phyloP scores from a whole-genome alignment of 257 asterid species.

The Capsicum pubescens region DNA sequence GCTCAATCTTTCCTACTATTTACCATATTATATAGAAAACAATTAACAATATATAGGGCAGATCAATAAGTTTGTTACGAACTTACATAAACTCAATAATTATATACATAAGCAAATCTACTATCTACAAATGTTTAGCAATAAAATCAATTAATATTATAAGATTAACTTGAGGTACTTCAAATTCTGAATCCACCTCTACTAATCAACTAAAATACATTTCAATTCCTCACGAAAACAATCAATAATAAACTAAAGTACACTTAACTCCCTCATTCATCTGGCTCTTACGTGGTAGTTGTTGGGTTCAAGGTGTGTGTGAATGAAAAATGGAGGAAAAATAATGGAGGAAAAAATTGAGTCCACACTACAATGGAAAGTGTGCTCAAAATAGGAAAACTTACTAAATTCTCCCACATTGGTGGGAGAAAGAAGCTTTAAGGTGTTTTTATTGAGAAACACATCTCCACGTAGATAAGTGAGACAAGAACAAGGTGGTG shows the following conservation, averaged over 20 bases:
- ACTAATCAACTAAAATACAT: not conserved
- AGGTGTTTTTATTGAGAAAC: too few relatives aligned
- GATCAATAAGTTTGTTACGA: not conserved
- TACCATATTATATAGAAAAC: not conserved
- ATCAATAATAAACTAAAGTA: not conserved
- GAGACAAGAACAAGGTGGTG: too few relatives aligned
- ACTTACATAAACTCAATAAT: not conserved
- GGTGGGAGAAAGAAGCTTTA: too few relatives aligned
- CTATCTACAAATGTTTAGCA: not conserved
- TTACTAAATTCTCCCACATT: too few relatives aligned
- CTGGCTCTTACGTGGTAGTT: not conserved
- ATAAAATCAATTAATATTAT: not conserved
- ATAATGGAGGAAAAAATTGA: too few relatives aligned
- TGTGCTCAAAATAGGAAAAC: too few relatives aligned
- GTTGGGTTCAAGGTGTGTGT: too few relatives aligned
- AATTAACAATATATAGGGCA: rapidly evolving
- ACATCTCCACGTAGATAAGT: too few relatives aligned
- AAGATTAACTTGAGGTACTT: not conserved
- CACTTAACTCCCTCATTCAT: not conserved
- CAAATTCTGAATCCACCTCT: not conserved
- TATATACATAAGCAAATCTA: not conserved
- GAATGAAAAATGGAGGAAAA: too few relatives aligned
- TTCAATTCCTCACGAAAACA: too few relatives aligned
- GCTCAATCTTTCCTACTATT: not conserved
- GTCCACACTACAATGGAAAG: too few relatives aligned